phyloP scores from a whole-genome alignment of 305 asterid genomes.

The Solanum aculeatissimum region DNA sequence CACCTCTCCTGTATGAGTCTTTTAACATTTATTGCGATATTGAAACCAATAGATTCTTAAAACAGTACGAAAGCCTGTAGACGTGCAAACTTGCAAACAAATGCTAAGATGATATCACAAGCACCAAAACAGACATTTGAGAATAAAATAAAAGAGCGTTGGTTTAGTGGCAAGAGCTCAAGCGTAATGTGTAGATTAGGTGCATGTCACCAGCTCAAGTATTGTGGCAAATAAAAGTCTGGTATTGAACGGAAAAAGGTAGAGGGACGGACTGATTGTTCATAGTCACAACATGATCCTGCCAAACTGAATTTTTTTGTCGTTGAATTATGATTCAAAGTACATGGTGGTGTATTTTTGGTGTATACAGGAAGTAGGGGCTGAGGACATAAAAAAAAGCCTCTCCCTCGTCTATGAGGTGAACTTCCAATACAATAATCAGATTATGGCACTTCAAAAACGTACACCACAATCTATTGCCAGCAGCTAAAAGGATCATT shows the following conservation, averaged over 20 bases:
- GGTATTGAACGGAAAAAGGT: neutral
- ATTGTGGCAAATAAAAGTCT: neutral
- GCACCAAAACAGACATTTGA: neutral
- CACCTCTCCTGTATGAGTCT: neutral
- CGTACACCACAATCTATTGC: neutral
- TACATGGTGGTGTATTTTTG: neutral
- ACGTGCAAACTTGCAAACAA: neutral
- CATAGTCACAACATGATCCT: neutral
- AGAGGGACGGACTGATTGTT: neutral
- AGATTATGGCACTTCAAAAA: neutral
- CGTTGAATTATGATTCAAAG: neutral
- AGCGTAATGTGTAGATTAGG: neutral
- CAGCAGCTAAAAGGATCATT: neutral
- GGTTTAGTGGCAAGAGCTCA: neutral
- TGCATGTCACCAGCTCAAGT: neutral
- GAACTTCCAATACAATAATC: neutral
- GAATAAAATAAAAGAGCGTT: neutral
- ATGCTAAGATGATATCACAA: neutral
- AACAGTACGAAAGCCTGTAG: neutral
- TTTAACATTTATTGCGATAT: neutral
- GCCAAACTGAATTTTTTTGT: neutral
- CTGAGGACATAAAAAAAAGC: neutral
- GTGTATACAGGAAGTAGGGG: neutral
- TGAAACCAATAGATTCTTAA: neutral
- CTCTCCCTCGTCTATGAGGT: neutral